phyloP scores from a whole-genome alignment of 2,329 filamentous ascomycete genomes.

The Claviceps sp. region DNA sequence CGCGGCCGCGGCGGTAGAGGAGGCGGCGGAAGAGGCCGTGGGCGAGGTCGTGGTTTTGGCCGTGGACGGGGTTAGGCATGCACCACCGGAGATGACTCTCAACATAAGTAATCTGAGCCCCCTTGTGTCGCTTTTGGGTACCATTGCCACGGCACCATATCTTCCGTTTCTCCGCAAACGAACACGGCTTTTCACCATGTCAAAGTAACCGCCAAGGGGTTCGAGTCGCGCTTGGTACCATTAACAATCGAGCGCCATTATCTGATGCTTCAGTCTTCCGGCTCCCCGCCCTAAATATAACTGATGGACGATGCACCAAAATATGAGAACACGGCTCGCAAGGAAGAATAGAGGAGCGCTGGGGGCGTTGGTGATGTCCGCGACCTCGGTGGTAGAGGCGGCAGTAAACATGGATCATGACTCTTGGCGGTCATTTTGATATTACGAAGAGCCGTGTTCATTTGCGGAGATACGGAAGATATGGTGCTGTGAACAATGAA shows the following conservation, averaged over 20 bases:
- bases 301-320: constrained; percentile 37
- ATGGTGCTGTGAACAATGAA: constrained; percentile 93
- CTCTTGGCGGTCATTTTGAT: constrained; percentile 93
- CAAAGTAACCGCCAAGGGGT: constrained; percentile 86
- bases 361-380: constrained; percentile 68
- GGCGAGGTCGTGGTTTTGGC: constrained; percentile 18
- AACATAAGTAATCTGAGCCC: too few species aligned
- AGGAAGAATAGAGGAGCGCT: constrained; percentile 94
- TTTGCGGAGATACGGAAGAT: constrained; percentile 89
- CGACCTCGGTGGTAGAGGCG: constrained; percentile 41
- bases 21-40: constrained; percentile 29
- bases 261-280: constrained; percentile 45
- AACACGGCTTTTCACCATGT: constrained; percentile 90
- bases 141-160: constrained; percentile 92
- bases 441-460: constrained; percentile 92
- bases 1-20: constrained; percentile 42
- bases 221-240: constrained; percentile 56
- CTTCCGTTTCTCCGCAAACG: constrained; percentile 38
- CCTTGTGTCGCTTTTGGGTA: constrained; percentile 42
- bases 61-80: too few species aligned
- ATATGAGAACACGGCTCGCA: constrained; percentile 31
- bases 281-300: constrained; percentile 92
- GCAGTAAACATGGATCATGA: constrained; percentile 69
- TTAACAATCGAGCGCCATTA: constrained; percentile 66
- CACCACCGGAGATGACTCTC: too few species aligned